Conservation (phyloP, 2,329 filamentous ascomycete species). For the Ophiostoma montium region DNA sequence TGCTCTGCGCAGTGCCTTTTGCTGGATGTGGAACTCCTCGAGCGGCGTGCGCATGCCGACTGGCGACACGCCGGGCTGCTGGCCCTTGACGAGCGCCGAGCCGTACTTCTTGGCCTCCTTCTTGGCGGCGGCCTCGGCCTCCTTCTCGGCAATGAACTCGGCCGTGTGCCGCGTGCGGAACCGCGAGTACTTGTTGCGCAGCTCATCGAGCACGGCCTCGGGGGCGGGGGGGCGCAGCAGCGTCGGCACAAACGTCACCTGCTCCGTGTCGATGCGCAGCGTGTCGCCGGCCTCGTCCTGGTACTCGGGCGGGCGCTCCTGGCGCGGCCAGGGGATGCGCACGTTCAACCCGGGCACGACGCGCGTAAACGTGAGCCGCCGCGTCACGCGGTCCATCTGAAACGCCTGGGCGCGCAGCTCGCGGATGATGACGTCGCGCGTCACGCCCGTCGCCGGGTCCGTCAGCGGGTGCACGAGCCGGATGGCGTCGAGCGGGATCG, state of each 20-base stretch:
- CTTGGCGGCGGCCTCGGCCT: constrained; percentile 20
- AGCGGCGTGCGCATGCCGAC: constrained; percentile 38
- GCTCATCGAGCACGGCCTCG: constrained; percentile 62
- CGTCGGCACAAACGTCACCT: constrained; percentile 62
- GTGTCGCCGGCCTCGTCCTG: constrained; percentile 56
- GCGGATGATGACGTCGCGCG: constrained; percentile 65
- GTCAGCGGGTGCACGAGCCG: constrained; percentile 68
- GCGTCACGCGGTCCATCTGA: constrained; percentile 33
- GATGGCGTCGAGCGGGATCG: constrained; percentile 55
- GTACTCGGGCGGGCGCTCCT: constrained; percentile 25
- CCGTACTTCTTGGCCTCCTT: constrained; percentile 12
- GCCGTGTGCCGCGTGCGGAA: constrained; percentile 71
- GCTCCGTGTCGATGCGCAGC: constrained; percentile 58
- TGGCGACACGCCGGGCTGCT: constrained; percentile 23
- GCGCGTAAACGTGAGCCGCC: constrained; percentile 35
- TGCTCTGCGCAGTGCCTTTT: constrained; percentile 35
- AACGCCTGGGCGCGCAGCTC: constrained; percentile 44
- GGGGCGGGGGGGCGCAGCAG: constrained; percentile 70
- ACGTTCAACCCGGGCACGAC: constrained; percentile 59
- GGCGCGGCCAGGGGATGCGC: constrained; percentile 62
- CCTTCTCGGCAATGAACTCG: constrained; percentile 47
- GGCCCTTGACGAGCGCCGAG: constrained; percentile 10
- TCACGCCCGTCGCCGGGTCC: constrained; percentile 48
- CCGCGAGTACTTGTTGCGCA: constrained; percentile 67
- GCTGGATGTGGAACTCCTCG: constrained; percentile 43